Conservation (phyloP, 1,284 basidiomycete species). For the Apiotrichum siamense region DNA sequence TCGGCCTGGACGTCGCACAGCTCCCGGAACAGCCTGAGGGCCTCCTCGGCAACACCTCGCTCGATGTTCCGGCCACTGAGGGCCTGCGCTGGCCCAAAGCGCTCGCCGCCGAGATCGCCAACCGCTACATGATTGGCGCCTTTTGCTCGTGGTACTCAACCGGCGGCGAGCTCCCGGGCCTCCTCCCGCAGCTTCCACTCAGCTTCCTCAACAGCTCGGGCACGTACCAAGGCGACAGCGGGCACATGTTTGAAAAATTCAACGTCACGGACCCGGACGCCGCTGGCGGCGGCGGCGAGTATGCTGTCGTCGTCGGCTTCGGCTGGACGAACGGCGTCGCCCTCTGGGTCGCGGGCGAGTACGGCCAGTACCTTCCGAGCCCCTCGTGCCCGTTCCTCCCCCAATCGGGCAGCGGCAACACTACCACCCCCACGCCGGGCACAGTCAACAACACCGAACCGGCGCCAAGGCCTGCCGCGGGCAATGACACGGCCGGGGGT, state of each 20-base stretch:
- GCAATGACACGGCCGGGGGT: neutral
- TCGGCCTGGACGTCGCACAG: slow-evolving; percentile 60
- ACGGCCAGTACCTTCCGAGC: slow-evolving; percentile 58
- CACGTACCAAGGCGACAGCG: slow-evolving; percentile 37
- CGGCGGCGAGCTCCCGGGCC: slow-evolving; percentile 66
- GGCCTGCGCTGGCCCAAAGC: slow-evolving; percentile 45
- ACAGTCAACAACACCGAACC: neutral
- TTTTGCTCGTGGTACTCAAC: slow-evolving; percentile 79
- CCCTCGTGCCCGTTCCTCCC: slow-evolving; percentile 62
- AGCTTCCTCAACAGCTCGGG: slow-evolving; percentile 67
- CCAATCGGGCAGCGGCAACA: slow-evolving; percentile 17
- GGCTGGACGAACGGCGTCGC: slow-evolving; percentile 86
- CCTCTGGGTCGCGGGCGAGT: slow-evolving; percentile 67
- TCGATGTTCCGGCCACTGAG: neutral
- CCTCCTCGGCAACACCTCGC: slow-evolving; percentile 53
- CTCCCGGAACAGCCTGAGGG: slow-evolving; percentile 62
- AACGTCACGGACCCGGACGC: slow-evolving; percentile 64
- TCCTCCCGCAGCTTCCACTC: slow-evolving; percentile 64
- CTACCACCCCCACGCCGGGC: neutral
- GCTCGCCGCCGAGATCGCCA: slow-evolving; percentile 57
- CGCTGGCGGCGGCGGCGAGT: slow-evolving; percentile 78
- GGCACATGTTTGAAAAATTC: slow-evolving; percentile 82
- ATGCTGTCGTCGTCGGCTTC: slow-evolving; percentile 45
- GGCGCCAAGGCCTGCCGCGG: neutral
- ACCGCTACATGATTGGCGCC: slow-evolving; percentile 68